Evolutionary conservation across 331 rosid species (phyloP).

Genomic region (Quercus tomentella): DNA sequence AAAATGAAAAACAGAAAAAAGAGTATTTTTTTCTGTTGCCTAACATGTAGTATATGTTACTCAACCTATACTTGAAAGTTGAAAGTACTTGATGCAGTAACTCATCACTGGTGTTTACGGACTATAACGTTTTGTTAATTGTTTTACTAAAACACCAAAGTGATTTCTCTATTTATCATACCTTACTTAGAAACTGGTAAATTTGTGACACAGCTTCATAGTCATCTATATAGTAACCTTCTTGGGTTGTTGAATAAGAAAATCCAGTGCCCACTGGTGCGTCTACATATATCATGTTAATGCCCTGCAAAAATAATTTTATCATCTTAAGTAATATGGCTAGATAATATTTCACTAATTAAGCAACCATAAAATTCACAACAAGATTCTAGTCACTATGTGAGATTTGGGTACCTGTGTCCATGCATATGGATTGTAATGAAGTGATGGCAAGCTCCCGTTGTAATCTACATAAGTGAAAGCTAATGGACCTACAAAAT

Average conservation of each 20-base stretch:
- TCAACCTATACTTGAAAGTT: too few species aligned
- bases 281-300: constrained; percentile 26
- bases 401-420: constrained; percentile 9
- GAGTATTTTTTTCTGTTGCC: too few species aligned
- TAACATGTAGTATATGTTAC: too few species aligned
- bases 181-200: constrained; percentile 6
- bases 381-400: not conserved
- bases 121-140: too few species aligned
- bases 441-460: constrained; percentile 32
- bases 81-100: too few species aligned
- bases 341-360: too few species aligned
- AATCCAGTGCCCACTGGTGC: constrained; percentile 30
- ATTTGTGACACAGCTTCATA: not conserved
- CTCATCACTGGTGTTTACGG: too few species aligned
- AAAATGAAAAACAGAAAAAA: too few species aligned
- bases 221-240: constrained; percentile 22
- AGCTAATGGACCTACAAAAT: constrained; percentile 34
- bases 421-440: constrained; percentile 38
- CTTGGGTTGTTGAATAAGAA: constrained; percentile 21
- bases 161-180: not conserved
- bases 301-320: not conserved
- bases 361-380: not conserved
- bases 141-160: too few species aligned
- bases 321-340: too few species aligned
- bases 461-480: constrained; percentile 9